Evolutionary conservation across 768 basidiomycete species (phyloP).

Genomic region (Lactifluus hygrophoroides): DNA sequence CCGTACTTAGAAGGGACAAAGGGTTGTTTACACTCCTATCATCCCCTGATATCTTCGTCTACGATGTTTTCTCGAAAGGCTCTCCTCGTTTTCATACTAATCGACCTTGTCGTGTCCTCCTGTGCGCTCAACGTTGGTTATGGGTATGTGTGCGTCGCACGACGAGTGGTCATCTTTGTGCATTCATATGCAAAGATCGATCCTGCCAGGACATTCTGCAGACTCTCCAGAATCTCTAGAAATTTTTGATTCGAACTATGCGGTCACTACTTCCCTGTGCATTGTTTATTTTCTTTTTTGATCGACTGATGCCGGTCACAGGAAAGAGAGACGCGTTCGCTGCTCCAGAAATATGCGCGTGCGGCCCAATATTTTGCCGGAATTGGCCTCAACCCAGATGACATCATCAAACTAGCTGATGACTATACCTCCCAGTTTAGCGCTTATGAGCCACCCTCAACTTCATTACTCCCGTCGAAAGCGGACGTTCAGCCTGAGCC

Average conservation of each 20-base stretch:
- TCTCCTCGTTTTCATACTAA: conserved; percentile 47
- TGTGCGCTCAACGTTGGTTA: not conserved
- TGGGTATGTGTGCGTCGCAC: not conserved
- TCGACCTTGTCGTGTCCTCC: not conserved
- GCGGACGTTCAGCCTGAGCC: not conserved
- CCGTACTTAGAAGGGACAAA: not conserved
- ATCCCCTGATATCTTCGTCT: not conserved
- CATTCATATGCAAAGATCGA: not conserved
- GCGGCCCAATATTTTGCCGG: conserved; percentile 26
- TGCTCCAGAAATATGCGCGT: conserved; percentile 28
- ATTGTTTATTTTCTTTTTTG: not conserved
- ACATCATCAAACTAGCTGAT: conserved; percentile 21
- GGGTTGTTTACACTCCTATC: not conserved
- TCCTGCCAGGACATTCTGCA: not conserved
- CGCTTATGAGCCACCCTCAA: conserved; percentile 6
- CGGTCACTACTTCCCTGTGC: conserved; percentile 16
- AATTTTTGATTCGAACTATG: conserved; percentile 23
- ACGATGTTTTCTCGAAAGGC: conserved; percentile 21
- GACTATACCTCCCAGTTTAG: conserved; percentile 21
- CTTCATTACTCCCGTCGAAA: not conserved
- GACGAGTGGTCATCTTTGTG: not conserved
- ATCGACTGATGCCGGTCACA: conserved; percentile 1
- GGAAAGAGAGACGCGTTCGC: conserved; percentile 24
- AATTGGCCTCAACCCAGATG: conserved; percentile 27
- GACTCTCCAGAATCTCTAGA: not conserved